Evolutionary conservation across 371 early-diverging fungal genomes (phyloP), one percentile per base, ranked within the genome.

Genomic region (Mucor lusitanicus): DNA sequence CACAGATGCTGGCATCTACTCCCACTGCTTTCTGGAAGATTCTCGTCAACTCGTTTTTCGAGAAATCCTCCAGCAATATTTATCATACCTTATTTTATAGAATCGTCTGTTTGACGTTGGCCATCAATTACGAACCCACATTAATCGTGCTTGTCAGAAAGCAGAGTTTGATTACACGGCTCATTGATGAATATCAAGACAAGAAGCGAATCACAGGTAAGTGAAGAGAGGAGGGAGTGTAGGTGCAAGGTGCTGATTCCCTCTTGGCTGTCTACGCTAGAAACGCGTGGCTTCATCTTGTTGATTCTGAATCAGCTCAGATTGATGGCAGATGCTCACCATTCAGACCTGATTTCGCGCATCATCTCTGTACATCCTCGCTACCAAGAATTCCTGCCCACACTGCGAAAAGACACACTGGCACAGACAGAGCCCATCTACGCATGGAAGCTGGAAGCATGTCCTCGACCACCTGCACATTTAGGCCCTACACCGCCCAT

Each of bases 391-490:
- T 80, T 82, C 54, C 40, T 78, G 32, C 78, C 80, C 19, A 73
- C 61, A 6, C 59, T 82, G 53, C 73, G 78, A 72, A 69, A 76
- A n/a, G 61, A 77, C 56, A 82, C 83, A 6, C 70, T 80, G 7
- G 70, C 68, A 27, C 83, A 82, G 40, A 65, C 65, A 7, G 64
- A 73, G 44, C 64, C 65, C 8, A 72, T 62, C 13, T 70, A 78
- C 59, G 40, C 60, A 33, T 82, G 83, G 83, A 78, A 76, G 6
- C 40, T 82, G 5, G 75, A 73, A 28, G 69, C 78, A 9, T 77
- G 78, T 58, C 73, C 80, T 23, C 65, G 80, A n/a, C 83, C 83
- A n/a, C 75, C 83, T 19, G 73, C 78, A 17, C 77, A 82, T 65
- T 25, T 80, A 6, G 83, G 83, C 1, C 83, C 83, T n/a, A 66